Conservation (phyloP, 257 asterid species). For the Nicotiana obtusifolia region DNA sequence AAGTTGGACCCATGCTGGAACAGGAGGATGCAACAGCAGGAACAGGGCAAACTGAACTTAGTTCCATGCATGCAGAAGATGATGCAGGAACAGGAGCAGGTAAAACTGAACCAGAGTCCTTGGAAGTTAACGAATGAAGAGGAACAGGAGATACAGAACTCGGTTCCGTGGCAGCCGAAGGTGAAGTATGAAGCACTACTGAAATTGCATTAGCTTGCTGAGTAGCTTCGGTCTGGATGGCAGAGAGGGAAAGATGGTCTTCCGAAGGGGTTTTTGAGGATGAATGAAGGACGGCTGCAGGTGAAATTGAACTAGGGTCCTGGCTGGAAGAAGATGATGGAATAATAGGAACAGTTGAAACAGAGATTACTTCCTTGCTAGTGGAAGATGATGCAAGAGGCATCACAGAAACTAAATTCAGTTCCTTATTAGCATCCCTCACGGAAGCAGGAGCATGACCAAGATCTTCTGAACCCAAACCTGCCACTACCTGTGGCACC, state of each 20-base stretch:
- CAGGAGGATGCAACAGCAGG: constrained; percentile 17
- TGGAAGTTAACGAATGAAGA: constrained; percentile 5
- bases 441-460: background rate
- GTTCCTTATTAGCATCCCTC: background rate
- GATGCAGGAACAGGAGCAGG: constrained; percentile 13
- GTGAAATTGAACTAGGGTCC: background rate
- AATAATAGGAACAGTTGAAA: background rate
- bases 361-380: background rate
- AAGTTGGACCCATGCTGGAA: background rate
- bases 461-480: constrained; percentile 20
- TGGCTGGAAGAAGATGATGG: background rate
- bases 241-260: constrained; percentile 30
- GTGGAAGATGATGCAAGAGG: constrained; percentile 7
- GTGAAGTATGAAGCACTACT: constrained; percentile 12
- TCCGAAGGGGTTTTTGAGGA: constrained; percentile 14
- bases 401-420: background rate
- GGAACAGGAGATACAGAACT: background rate
- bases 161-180: constrained; percentile 9
- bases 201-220: constrained; percentile 19
- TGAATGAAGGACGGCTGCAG: background rate
- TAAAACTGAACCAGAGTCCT: constrained; percentile 18
- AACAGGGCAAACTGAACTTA: background rate
- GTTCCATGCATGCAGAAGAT: constrained; percentile 11
- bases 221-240: constrained; percentile 21
- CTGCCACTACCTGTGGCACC: constrained; percentile 29